Evolutionary conservation across 768 basidiomycete genomes (phyloP), one percentile per base, ranked within the genome.

Genomic region (Candolleomyces aberdarensis): DNA sequence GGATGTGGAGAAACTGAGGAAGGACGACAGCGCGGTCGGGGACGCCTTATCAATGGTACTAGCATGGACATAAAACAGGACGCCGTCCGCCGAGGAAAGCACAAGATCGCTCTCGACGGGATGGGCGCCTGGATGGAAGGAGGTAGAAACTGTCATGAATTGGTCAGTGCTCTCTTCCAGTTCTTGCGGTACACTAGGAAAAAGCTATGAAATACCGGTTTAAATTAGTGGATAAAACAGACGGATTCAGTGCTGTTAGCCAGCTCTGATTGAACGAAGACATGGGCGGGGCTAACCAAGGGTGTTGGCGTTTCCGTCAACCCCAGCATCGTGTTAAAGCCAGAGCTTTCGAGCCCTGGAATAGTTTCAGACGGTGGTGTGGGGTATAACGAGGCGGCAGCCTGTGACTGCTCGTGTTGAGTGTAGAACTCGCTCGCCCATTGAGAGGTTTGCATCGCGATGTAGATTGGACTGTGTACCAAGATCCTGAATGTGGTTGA

Each of bases 21-120:
- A 40, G 5, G 58, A 20, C 9, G 54, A 13, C 71, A 87, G 85
- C 26, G 71, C 73, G 49, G 82, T 83, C 13, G 65, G 66, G 20
- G 85, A 85, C 5, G 72, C 71, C n/a, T 66, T 57, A 41, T 78
- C 72, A 32, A 89, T 67, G 46, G 78, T 64, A 14, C 75, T 64
- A 0, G 73, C 66, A 67, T 88, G 83, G 3, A 81, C 82, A 63
- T 86, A 86, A 75, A 88, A 88, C 64, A 86, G 80, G 29, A 89
- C 84, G 0, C 78, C 78, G 61, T 88, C 87, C 40, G 81, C 77
- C 9, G 84, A 82, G 58, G 81, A 66, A 57, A 86, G 65, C 56
- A 84, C 73, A 19, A 65, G 62, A 49, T 71, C 67, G 9, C 67
- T 59, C 5, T 51, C 59, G 11, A 55, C 39, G 20, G 62, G n/a